Base-by-base conservation (phyloP, 192 early-diverging fungal genomes). In the Powellomyces hirtus region DNA sequence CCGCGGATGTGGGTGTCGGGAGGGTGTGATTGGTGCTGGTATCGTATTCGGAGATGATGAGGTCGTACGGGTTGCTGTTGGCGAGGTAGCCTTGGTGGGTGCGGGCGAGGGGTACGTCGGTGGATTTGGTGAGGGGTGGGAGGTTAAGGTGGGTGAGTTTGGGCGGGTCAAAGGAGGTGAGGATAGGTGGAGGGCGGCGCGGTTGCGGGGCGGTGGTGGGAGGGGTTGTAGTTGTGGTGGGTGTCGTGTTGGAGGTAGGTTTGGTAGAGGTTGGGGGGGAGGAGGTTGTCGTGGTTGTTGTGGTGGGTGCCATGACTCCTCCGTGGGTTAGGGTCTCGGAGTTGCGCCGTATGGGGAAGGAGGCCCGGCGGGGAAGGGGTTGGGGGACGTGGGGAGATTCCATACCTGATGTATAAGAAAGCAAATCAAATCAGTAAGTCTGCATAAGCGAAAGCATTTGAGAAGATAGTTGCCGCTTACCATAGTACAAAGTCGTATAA, bases 111-210 rank as follows among this genome's bases (percentile, higher is more conserved):
- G 2, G 16, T 24, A 24, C n/a, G 26, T 49, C 18, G 3, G 24
- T 30, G 22, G 62, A 22, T 31, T 64, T 64, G 10, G 34, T n/a
- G 26, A 64, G 46, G 14, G 62, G 62, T 13, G 62, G 62, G 18
- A 64, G 46, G 24, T 22, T 50, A 14, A 64, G 13, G 22, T 64
- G 62, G 18, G 62, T 49, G 8, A 64, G 46, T 22, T 64, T 64
- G 1, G 62, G 62, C 5, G 53, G 53, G 31, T 56, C 53, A 16
- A 56, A 56, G 18, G 53, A 26, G 2, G 53, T 56, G 16, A 56
- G 31, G 33, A 56, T 56, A 22, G 53, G 53, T 5, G 53, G 53
- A 18, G 53, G 53, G 16, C 27, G 53, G 6, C 31, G 53, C 18
- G 53, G 27, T 5, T 33, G 53, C 16, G 2, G 16, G 5, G 16